phyloP scores from a whole-genome alignment of 352 stramenopile species.

The Ophiocytium majus region DNA sequence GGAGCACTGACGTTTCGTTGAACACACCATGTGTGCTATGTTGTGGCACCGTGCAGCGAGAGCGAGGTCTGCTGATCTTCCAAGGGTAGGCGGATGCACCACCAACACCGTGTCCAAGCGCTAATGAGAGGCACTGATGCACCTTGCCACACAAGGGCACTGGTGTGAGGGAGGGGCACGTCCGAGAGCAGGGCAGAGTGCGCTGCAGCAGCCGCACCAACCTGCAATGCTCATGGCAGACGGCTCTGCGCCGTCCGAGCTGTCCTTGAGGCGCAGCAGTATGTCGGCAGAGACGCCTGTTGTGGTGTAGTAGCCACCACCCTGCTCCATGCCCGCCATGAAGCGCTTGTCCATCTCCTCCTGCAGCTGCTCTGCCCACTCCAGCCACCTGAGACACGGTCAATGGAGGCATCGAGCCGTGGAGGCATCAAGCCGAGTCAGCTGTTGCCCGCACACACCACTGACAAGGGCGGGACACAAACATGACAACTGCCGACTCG shows the following conservation, averaged over 20 bases:
- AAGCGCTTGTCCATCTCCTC: slow-evolving; percentile 54
- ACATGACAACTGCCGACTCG: no score
- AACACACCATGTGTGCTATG: no score
- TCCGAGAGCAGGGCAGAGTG: no score
- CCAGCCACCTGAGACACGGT: neutral
- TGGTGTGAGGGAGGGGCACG: no score
- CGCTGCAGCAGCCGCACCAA: neutral
- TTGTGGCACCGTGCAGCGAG: no score
- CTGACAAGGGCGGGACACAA: no score
- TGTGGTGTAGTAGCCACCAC: slow-evolving; percentile 48
- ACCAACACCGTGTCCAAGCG: no score
- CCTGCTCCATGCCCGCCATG: slow-evolving; percentile 25
- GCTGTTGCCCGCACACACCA: neutral
- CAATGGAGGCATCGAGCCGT: neutral
- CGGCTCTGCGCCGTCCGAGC: neutral
- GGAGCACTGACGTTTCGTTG: no score
- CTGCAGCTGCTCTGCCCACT: neutral
- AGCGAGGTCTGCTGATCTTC: no score
- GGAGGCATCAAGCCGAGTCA: neutral
- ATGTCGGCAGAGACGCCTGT: neutral
- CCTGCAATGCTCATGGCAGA: neutral
- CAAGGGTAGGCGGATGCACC: no score
- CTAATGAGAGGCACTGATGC: no score
- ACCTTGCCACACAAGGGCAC: no score
- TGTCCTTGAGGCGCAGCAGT: neutral